Conservation (phyloP, 495 filamentous ascomycete genomes). For the Hyaloscypha variabilis region DNA sequence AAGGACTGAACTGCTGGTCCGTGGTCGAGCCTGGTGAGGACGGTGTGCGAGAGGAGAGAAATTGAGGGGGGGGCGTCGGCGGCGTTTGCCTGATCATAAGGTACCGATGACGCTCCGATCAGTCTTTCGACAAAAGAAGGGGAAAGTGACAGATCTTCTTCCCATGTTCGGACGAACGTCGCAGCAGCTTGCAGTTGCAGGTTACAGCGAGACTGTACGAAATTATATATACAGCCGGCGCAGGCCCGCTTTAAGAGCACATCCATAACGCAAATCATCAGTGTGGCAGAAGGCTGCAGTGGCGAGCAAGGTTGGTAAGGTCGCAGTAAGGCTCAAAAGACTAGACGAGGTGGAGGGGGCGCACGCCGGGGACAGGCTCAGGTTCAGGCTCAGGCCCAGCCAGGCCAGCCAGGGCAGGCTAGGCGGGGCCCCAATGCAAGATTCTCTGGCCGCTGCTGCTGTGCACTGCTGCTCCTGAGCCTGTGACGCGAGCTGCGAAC, state of each 20-base stretch:
- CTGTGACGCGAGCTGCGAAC: neutral
- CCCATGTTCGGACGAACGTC: conserved; percentile 15
- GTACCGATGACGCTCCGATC: conserved; percentile 5
- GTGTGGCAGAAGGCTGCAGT: conserved; percentile 26
- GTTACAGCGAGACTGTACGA: conserved; percentile 7
- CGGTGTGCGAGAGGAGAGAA: neutral
- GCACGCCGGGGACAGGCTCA: neutral
- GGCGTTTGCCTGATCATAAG: neutral
- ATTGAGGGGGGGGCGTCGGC: neutral
- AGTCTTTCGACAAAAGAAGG: neutral
- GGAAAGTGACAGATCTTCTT: conserved; percentile 16
- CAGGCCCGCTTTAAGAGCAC: conserved; percentile 8
- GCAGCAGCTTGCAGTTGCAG: neutral
- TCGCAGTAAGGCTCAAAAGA: conserved; percentile 14
- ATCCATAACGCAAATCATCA: conserved; percentile 23
- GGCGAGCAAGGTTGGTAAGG: conserved; percentile 17
- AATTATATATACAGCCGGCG: conserved; percentile 23
- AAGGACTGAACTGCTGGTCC: neutral
- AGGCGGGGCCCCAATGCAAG: neutral
- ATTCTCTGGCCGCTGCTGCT: conserved; percentile 6
- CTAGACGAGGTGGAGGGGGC: conserved; percentile 9
- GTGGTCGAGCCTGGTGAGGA: neutral
- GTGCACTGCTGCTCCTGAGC: conserved; percentile 2
- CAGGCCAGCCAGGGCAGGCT: neutral
- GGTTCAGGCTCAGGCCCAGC: neutral